Evolutionary conservation across 768 basidiomycete species (phyloP).

Genomic region (Cystobasidium tubakii): DNA sequence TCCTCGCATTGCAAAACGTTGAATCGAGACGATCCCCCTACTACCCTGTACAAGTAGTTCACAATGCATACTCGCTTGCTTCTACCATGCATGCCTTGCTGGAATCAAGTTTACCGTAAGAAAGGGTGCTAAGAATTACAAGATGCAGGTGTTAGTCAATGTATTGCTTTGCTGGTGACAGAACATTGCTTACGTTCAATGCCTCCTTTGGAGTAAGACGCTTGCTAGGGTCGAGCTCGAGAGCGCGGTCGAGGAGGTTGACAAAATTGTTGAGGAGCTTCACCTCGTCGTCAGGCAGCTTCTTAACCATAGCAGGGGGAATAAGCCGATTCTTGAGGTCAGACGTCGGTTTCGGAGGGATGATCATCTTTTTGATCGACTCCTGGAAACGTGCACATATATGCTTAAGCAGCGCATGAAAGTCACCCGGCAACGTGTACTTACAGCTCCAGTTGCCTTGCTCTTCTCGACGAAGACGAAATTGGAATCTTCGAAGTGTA

Average conservation of each 20-base stretch:
- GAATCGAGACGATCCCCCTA: no score
- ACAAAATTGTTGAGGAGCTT: constrained; percentile 73
- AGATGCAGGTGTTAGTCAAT: not conserved
- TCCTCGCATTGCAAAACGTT: no score
- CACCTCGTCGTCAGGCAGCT: constrained; percentile 81
- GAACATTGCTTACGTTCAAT: constrained; percentile 50
- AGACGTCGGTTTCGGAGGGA: constrained; percentile 66
- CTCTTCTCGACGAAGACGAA: constrained; percentile 76
- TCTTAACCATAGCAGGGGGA: constrained; percentile 64
- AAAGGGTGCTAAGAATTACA: constrained; percentile 38
- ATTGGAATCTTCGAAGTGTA: constrained; percentile 87
- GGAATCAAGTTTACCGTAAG: not conserved
- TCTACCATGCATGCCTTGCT: constrained; percentile 2
- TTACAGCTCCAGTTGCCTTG: constrained; percentile 71
- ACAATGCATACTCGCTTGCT: not conserved
- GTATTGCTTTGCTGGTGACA: not conserved
- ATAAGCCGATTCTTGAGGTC: constrained; percentile 77
- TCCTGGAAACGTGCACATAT: constrained; percentile 55
- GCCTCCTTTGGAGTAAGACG: constrained; percentile 86
- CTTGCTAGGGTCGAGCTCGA: constrained; percentile 75
- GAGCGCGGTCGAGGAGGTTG: constrained; percentile 84
- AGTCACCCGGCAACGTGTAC: constrained; percentile 48
- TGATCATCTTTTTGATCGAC: constrained; percentile 69
- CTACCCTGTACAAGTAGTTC: not conserved
- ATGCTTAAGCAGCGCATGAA: not conserved